Evolutionary conservation across 768 basidiomycete genomes (phyloP), one percentile per base, ranked within the genome.

Genomic region (Collybiopsis luxurians): DNA sequence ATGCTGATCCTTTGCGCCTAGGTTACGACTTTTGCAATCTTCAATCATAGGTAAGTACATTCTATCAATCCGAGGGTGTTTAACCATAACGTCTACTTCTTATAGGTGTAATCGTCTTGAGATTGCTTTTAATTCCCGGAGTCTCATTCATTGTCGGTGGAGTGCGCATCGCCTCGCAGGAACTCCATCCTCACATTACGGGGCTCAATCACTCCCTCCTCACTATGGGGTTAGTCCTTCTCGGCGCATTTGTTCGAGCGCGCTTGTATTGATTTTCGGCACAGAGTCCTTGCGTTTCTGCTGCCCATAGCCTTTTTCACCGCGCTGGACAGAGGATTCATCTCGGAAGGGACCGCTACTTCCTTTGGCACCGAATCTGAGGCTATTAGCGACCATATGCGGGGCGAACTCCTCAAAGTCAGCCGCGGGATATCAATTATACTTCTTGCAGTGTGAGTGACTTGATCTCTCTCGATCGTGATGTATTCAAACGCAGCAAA

Each of bases 301-400:
- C 60, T 80, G 1, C 79, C 79, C 0, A 71, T 74, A 11, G 75
- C 75, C 2, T 75, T 78, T 64, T 80, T 78, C 49, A 68, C 76
- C 9, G 72, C 78, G 0, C 55, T 76, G 17, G 66, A 72, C 43
- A 66, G 54, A 42, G 55, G 65, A 6, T 66, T 65, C 23, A 57
- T 60, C 3, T 30, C 51, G 13, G 50, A 63, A 4, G 63, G 45
- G 0, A 30, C 54, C 9, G 19, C 17, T 26, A 44, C 28, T n/a
- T 30, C 34, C 3, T 28, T 36, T 3, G 55, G 55, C 21, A 45
- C 50, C 2, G 60, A 42, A 27, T 46, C 54, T 13, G 38, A 53
- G 13, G 59, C 68, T 26, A 52, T 72, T 4, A 68, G 56, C 43
- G 70, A 74, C 53, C 4, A 53, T 17, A 63, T 68, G 11, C 70